phyloP scores from a whole-genome alignment of 2,329 filamentous ascomycete species.

The Dactylellina leptospora region DNA sequence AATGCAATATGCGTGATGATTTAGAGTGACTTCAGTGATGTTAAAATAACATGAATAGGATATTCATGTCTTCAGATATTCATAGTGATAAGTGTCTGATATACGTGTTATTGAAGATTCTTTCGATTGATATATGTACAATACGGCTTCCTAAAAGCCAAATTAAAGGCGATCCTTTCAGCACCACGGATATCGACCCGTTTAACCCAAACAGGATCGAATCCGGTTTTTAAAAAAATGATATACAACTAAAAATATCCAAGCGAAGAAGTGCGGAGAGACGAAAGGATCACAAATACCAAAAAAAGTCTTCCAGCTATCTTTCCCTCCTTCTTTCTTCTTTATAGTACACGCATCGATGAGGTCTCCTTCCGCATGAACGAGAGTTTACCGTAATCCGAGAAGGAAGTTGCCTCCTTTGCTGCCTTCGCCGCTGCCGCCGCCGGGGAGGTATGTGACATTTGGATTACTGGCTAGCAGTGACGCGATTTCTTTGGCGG shows the following conservation, averaged over 20 bases:
- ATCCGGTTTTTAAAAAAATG: constrained; percentile 9
- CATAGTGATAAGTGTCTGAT: background rate
- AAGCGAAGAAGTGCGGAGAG: constrained; percentile 33
- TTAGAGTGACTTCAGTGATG: background rate
- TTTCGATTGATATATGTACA: constrained; percentile 15
- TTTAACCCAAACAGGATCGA: background rate
- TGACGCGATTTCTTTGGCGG: constrained; percentile 91
- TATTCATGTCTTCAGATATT: background rate
- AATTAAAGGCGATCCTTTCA: background rate
- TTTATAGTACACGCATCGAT: background rate
- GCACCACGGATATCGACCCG: background rate
- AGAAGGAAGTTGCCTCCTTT: constrained; percentile 71
- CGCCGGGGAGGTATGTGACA: constrained; percentile 88
- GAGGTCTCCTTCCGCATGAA: too few relatives aligned
- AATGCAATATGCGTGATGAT: background rate
- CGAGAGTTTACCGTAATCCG: constrained; percentile 70
- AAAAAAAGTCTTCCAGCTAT: background rate
- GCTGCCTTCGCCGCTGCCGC: constrained; percentile 68
- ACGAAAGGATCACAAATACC: background rate
- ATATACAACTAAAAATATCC: constrained; percentile 4
- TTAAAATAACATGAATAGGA: background rate
- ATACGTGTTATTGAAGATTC: background rate
- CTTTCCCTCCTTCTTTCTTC: constrained; percentile 17
- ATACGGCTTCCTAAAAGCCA: constrained; percentile 3
- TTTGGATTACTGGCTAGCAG: constrained; percentile 91